phyloP scores from a whole-genome alignment of 257 asterid genomes.

The Asclepias syriaca region DNA sequence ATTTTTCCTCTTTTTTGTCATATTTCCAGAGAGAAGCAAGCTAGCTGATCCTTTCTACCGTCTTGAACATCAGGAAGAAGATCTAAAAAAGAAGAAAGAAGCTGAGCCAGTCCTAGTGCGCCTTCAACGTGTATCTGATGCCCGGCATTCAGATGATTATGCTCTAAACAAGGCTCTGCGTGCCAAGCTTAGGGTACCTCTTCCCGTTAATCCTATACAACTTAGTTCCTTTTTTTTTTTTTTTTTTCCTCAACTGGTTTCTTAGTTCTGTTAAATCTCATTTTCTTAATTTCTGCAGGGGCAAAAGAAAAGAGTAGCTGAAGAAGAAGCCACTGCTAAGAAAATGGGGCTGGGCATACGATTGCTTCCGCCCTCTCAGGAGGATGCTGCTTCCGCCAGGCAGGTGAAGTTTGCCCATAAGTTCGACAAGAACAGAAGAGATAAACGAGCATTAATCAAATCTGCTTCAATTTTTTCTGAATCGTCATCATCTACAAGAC shows the following conservation, averaged over 20 bases:
- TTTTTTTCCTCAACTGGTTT: background rate
- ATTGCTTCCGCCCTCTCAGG: conserved; percentile 65
- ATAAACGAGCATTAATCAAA: conserved; percentile 70
- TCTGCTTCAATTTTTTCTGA: conserved; percentile 74
- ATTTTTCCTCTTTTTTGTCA: background rate
- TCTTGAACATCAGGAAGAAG: conserved; percentile 94
- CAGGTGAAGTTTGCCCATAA: conserved; percentile 54
- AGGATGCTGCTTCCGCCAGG: conserved; percentile 64
- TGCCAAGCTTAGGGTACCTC: conserved; percentile 61
- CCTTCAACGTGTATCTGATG: conserved; percentile 76
- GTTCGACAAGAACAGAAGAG: conserved; percentile 64
- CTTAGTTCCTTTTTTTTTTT: background rate
- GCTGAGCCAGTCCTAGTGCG: conserved; percentile 90
- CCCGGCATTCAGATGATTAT: conserved; percentile 81
- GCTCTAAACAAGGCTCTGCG: conserved; percentile 72
- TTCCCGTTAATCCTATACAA: background rate
- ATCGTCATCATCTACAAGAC: conserved; percentile 32
- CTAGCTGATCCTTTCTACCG: conserved; percentile 82
- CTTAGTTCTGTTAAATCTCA: background rate
- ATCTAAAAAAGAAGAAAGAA: conserved; percentile 85
- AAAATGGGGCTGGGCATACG: conserved; percentile 76
- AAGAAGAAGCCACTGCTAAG: conserved; percentile 69
- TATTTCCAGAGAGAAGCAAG: conserved; percentile 57
- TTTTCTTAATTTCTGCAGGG: conserved; percentile 18
- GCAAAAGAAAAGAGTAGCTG: conserved; percentile 86